These are phyloP conservation scores for Lichtheimia ornata DNA, from an alignment of 371 early-diverging fungal genomes.

Conservation along the genomic window DNA sequence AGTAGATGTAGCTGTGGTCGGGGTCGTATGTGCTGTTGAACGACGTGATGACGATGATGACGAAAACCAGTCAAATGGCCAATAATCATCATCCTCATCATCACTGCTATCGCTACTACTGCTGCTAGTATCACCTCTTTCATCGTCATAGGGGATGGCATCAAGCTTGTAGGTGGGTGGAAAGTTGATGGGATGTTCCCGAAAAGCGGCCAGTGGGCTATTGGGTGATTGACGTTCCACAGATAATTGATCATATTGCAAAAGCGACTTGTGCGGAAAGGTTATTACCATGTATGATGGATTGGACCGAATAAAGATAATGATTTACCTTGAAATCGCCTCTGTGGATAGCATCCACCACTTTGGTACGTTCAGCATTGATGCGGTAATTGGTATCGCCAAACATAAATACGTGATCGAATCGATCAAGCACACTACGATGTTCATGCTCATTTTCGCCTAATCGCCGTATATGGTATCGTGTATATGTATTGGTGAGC, in stretches of 20 bases:
- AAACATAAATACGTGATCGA: slow-evolving; percentile 74
- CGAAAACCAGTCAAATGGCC: slow-evolving; percentile 12
- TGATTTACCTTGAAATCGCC: slow-evolving; percentile 47
- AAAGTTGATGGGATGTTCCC: slow-evolving; percentile 82
- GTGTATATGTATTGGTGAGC: no score
- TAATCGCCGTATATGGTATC: not conserved
- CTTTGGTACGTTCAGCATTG: slow-evolving; percentile 54
- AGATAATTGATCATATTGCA: slow-evolving; percentile 62
- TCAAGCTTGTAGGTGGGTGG: slow-evolving; percentile 90
- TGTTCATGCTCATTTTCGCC: not conserved
- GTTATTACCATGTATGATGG: no score
- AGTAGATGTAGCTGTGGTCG: slow-evolving; percentile 5
- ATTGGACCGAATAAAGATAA: no score
- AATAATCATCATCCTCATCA: slow-evolving; percentile 1
- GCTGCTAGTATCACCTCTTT: slow-evolving; percentile 10
- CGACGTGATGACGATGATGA: slow-evolving; percentile 14
- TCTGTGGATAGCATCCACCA: slow-evolving; percentile 48
- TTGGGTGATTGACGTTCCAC: slow-evolving; percentile 44
- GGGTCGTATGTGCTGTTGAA: slow-evolving; percentile 17
- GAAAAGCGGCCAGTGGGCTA: slow-evolving; percentile 61
- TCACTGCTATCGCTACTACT: slow-evolving; percentile 3
- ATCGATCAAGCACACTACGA: slow-evolving; percentile 36
- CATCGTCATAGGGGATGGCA: slow-evolving; percentile 19
- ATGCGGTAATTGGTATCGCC: slow-evolving; percentile 86
- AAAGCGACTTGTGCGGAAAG: not conserved